Conservation (phyloP, 306 rosid genomes). For the Phaseolus lunatus region DNA sequence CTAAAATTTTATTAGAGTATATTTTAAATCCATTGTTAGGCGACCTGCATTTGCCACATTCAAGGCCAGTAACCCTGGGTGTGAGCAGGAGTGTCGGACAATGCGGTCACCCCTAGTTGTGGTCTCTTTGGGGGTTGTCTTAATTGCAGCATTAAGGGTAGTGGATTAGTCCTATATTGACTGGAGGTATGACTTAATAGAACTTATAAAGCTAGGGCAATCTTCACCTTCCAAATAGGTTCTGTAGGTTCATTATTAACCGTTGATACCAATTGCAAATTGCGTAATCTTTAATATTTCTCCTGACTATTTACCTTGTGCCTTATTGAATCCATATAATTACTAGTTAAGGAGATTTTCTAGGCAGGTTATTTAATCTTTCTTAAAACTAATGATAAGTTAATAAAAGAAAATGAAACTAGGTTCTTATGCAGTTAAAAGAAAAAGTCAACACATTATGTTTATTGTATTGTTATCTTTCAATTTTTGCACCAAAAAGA, state of each 20-base stretch:
- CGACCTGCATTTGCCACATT: too few species aligned
- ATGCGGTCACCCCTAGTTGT: too few species aligned
- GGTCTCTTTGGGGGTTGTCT: too few species aligned
- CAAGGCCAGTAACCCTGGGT: too few species aligned
- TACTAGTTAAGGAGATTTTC: constrained; percentile 21
- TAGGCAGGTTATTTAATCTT: constrained; percentile 1
- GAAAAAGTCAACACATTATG: not conserved
- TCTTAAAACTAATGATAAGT: constrained; percentile 26
- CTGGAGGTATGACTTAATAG: too few species aligned
- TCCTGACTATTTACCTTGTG: constrained; percentile 9
- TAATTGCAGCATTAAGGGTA: too few species aligned
- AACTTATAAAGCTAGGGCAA: too few species aligned
- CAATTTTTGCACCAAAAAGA: constrained; percentile 23
- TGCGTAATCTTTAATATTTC: constrained; percentile 32
- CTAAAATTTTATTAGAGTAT: too few species aligned
- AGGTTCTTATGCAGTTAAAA: not conserved
- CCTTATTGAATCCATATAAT: constrained; percentile 15
- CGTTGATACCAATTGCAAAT: not conserved
- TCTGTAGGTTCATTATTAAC: constrained; percentile 15
- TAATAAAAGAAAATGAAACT: not conserved
- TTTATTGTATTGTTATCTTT: constrained; percentile 24
- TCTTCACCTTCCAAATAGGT: too few species aligned
- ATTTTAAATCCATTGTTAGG: too few species aligned
- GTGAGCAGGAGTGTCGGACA: too few species aligned
- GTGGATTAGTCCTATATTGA: too few species aligned